These are phyloP conservation scores for Oleoguttula mirabilis DNA, from an alignment of 495 filamentous ascomycete genomes.

Conservation along the genomic window DNA sequence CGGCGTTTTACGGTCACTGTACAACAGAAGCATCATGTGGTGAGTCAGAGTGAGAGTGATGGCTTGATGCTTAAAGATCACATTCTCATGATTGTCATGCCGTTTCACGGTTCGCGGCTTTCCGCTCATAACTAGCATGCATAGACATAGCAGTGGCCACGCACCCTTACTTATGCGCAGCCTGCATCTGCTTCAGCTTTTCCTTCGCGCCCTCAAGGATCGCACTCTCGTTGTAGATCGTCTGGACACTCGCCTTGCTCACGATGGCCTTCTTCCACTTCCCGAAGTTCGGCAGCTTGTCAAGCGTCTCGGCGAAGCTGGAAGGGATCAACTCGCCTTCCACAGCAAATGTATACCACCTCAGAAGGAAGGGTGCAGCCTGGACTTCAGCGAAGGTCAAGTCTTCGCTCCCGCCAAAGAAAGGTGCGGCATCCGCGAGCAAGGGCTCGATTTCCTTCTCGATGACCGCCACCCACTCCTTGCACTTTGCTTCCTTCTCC, in stretches of 20 bases:
- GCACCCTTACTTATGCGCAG: too few species aligned
- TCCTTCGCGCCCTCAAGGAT: conserved; percentile 19
- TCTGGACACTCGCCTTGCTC: conserved; percentile 52
- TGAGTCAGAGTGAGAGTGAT: too few species aligned
- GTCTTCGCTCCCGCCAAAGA: conserved; percentile 67
- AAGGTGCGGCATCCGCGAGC: conserved; percentile 53
- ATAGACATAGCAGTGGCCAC: too few species aligned
- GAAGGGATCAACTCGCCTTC: conserved; percentile 40
- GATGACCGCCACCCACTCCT: conserved; percentile 40
- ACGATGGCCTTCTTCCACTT: conserved; percentile 55
- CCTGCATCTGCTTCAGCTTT: conserved; percentile 6
- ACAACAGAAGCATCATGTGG: too few species aligned
- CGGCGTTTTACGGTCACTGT: too few species aligned
- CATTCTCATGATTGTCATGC: too few species aligned
- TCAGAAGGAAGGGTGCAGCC: conserved; percentile 54
- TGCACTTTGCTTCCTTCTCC: conserved; percentile 32
- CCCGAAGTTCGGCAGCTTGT: conserved; percentile 49
- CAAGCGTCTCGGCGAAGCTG: conserved; percentile 37
- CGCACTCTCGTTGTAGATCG: conserved; percentile 45
- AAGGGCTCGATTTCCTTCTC: conserved; percentile 67
- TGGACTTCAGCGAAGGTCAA: conserved; percentile 69
- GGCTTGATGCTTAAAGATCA: too few species aligned
- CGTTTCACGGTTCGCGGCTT: too few species aligned
- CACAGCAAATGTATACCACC: conserved; percentile 39
- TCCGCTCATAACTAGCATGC: too few species aligned